Conservation (phyloP, 1,284 basidiomycete genomes). For the Fistulina hepatica region DNA sequence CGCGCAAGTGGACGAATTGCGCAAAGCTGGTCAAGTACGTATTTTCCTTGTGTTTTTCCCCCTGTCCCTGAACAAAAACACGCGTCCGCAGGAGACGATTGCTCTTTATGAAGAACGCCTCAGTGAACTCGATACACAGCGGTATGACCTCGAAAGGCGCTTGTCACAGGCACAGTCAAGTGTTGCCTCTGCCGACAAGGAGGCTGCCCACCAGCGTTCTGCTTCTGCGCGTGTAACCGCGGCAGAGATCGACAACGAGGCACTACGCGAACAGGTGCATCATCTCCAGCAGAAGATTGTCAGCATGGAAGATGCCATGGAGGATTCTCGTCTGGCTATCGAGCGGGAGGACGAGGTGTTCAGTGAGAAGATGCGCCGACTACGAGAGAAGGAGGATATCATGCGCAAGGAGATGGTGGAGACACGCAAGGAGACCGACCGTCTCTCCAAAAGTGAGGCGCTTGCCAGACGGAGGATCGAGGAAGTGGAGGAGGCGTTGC, state of each 20-base stretch:
- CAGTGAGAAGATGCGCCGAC: slow-evolving; percentile 55
- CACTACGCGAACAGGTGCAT: slow-evolving; percentile 74
- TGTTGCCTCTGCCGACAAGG: too few relatives aligned
- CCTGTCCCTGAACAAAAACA: slow-evolving; percentile 6
- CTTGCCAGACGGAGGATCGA: slow-evolving; percentile 53
- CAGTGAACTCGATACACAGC: slow-evolving; percentile 53
- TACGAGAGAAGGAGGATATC: slow-evolving; percentile 70
- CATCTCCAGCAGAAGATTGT: slow-evolving; percentile 75
- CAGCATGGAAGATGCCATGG: slow-evolving; percentile 75
- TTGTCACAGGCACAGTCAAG: slow-evolving; percentile 49
- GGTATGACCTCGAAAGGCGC: slow-evolving; percentile 71
- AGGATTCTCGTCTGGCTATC: slow-evolving; percentile 60
- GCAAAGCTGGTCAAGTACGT: slow-evolving; percentile 70
- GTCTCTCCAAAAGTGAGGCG: slow-evolving; percentile 50
- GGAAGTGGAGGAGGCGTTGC: slow-evolving; percentile 80
- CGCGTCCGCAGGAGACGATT: slow-evolving; percentile 64
- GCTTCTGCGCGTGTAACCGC: slow-evolving; percentile 34
- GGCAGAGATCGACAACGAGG: slow-evolving; percentile 89
- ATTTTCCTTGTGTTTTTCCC: slow-evolving; percentile 4
- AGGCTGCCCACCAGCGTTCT: slow-evolving; percentile 38
- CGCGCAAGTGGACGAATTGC: slow-evolving; percentile 68
- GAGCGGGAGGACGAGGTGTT: slow-evolving; percentile 66
- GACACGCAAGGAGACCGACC: slow-evolving; percentile 53
- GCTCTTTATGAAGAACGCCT: slow-evolving; percentile 86
- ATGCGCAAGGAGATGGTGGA: slow-evolving; percentile 57